Percentiles rank a stretch among this genome's conserved stretches.
Conservation (phyloP, 2,329 filamentous ascomycete species). For the Pseudogymnoascus sp. region DNA sequence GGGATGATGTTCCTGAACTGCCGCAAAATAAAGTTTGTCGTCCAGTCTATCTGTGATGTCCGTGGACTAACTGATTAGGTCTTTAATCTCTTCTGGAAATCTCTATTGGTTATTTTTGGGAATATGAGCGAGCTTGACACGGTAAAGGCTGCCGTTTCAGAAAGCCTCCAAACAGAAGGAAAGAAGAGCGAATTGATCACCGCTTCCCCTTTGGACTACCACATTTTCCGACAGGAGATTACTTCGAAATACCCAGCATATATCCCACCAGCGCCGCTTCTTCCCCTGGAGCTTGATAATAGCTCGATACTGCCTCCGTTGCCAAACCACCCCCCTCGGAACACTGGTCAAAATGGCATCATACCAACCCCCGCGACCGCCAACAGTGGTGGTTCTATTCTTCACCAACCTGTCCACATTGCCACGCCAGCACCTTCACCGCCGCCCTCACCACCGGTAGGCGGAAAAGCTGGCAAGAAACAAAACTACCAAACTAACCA, state of each 20-base stretch:
- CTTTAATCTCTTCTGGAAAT: conserved; percentile 85
- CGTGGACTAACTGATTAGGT: conserved; percentile 40
- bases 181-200: conserved; percentile 69
- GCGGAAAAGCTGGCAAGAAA: conserved; percentile 92
- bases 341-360: conserved; percentile 53
- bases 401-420: conserved; percentile 94
- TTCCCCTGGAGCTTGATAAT: conserved; percentile 83
- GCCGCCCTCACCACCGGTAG: conserved; percentile 77
- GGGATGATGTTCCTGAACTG: conserved; percentile 58
- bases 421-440: conserved; percentile 96
- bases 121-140: conserved; percentile 64
- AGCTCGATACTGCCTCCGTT: conserved; percentile 83
- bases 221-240: conserved; percentile 92
- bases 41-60: conserved; percentile 15
- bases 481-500: conserved; percentile 99
- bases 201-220: conserved; percentile 90
- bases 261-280: conserved; percentile 72
- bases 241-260: conserved; percentile 97
- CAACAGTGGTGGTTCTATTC: conserved; percentile 64
- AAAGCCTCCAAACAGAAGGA: conserved; percentile 50
- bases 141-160: conserved; percentile 64
- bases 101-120: conserved; percentile 76
- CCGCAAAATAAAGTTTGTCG: conserved; percentile 55
- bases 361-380: conserved; percentile 45
- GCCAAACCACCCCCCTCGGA: conserved; percentile 61